Evolutionary conservation across 768 basidiomycete species (phyloP).

Genomic region (Cubamyces lactineus): DNA sequence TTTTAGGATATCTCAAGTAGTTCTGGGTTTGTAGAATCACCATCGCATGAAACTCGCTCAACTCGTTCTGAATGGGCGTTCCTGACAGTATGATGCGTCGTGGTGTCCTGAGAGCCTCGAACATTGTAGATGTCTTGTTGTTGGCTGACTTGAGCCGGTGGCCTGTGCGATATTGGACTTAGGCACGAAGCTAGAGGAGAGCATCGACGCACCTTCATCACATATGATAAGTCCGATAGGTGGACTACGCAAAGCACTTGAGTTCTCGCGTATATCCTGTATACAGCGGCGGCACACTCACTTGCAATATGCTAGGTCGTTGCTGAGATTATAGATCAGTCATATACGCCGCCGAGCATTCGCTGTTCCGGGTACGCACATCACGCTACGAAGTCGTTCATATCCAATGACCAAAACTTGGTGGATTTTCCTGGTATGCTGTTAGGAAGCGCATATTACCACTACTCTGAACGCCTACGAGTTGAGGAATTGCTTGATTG

Average conservation of each 20-base stretch:
- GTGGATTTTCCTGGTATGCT: slow-evolving; percentile 58
- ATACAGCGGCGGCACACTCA: slow-evolving; percentile 36
- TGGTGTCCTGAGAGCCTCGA: slow-evolving; percentile 73
- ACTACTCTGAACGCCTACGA: slow-evolving; percentile 49
- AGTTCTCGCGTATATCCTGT: neutral
- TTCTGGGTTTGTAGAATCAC: slow-evolving; percentile 41
- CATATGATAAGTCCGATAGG: slow-evolving; percentile 93
- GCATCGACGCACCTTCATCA: slow-evolving; percentile 73
- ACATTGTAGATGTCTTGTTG: slow-evolving; percentile 88
- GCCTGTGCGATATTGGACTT: slow-evolving; percentile 44
- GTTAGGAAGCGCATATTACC: neutral
- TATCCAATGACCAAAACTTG: slow-evolving; percentile 95
- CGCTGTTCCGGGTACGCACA: slow-evolving; percentile 50
- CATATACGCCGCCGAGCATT: neutral
- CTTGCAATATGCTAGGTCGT: slow-evolving; percentile 66
- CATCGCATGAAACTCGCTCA: slow-evolving; percentile 96
- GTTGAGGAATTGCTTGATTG: slow-evolving; percentile 73
- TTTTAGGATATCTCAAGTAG: neutral
- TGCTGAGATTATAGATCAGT: slow-evolving; percentile 37
- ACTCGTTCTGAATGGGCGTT: slow-evolving; percentile 96
- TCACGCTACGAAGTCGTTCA: slow-evolving; percentile 81
- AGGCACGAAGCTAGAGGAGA: neutral
- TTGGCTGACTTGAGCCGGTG: slow-evolving; percentile 92
- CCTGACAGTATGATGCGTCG: slow-evolving; percentile 90
- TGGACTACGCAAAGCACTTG: slow-evolving; percentile 52